Evolutionary conservation across 1,139 yeast genomes (phyloP).

Genomic region (Geotrichum aggregatum): DNA sequence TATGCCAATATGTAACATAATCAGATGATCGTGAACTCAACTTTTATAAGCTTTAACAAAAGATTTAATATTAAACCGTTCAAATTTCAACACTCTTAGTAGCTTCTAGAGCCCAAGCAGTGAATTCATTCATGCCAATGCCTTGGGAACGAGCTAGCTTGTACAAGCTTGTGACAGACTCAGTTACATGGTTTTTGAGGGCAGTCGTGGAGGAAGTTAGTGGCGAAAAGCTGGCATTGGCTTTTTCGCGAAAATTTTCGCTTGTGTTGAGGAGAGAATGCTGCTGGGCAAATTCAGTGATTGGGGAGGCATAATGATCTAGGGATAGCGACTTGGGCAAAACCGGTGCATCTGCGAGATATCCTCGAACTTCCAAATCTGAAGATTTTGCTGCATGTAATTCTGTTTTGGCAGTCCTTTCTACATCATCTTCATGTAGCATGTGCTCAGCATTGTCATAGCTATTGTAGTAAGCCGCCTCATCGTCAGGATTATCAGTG

Average conservation of each 20-base stretch:
- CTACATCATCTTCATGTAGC: slow-evolving; percentile 22
- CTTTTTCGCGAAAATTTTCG: background rate
- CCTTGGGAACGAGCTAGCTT: slow-evolving; percentile 15
- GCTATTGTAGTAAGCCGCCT: slow-evolving; percentile 20
- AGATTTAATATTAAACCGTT: background rate
- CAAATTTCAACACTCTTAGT: background rate
- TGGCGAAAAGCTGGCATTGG: too few species aligned
- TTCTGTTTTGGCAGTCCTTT: background rate
- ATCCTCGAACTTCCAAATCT: too few species aligned
- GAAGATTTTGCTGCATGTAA: background rate
- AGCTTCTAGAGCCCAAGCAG: slow-evolving; percentile 6
- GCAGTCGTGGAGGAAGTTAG: background rate
- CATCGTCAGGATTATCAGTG: slow-evolving; percentile 19
- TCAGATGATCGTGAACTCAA: too few species aligned
- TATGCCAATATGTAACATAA: background rate
- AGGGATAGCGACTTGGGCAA: too few species aligned
- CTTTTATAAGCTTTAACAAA: too few species aligned
- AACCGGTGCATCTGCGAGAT: too few species aligned
- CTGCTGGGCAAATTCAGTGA: slow-evolving; percentile 8
- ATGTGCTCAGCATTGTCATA: slow-evolving; percentile 23
- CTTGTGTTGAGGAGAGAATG: background rate
- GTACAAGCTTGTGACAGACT: slow-evolving; percentile 9
- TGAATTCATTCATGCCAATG: slow-evolving; percentile 4
- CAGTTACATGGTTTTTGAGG: slow-evolving; percentile 11
- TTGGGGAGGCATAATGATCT: too few species aligned